These are phyloP conservation scores for Achaetomium macrosporum DNA, from an alignment of 2,329 filamentous ascomycete genomes.

Conservation along the genomic window DNA sequence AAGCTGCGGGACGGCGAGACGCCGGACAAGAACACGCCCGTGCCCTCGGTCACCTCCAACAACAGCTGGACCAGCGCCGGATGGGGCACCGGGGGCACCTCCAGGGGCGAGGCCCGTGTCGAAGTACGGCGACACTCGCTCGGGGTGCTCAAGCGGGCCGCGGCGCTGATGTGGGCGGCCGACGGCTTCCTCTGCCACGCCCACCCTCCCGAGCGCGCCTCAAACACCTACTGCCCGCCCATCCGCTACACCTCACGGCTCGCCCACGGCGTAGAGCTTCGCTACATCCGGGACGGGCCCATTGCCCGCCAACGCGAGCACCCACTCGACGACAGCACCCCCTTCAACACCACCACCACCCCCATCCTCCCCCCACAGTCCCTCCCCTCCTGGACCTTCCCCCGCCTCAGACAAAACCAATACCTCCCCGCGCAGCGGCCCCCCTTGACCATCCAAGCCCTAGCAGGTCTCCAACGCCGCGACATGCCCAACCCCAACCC, in stretches of 20 bases:
- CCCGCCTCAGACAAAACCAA: neutral
- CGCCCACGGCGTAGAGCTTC: conserved; percentile 13
- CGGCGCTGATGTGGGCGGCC: conserved; percentile 19
- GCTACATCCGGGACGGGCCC: no score
- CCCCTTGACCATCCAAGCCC: no score
- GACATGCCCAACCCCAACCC: no score
- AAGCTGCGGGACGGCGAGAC: neutral
- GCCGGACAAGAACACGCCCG: neutral
- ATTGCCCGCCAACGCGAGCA: no score
- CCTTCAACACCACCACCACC: no score
- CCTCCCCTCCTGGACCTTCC: neutral
- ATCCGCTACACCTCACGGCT: conserved; percentile 24
- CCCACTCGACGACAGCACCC: neutral
- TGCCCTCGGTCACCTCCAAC: neutral
- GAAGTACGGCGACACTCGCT: neutral
- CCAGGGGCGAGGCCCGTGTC: no score
- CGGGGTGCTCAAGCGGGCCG: conserved; percentile 7
- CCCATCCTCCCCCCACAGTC: neutral
- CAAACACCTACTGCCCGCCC: conserved; percentile 22
- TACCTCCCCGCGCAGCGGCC: neutral
- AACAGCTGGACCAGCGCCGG: neutral
- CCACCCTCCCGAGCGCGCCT: conserved; percentile 17
- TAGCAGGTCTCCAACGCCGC: neutral
- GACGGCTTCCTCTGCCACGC: conserved; percentile 14
- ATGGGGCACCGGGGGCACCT: no score